Evolutionary conservation across 371 early-diverging fungal species (phyloP), one percentile per base, ranked within the genome.

Genomic region (Gilbertella persicaria): DNA sequence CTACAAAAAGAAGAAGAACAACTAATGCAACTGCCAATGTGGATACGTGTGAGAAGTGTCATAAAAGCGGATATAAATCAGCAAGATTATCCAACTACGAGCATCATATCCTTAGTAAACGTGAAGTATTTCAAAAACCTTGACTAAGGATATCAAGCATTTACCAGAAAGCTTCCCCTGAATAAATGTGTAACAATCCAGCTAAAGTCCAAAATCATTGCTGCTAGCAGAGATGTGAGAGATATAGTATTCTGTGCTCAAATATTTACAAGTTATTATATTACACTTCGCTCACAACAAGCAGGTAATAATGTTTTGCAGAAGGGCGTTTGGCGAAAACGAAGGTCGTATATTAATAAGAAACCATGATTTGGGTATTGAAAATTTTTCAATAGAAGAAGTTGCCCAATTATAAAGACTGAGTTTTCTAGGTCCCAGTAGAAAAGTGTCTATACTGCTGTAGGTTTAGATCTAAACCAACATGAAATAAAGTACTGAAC

Each of bases 191-290:
- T 33, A 17, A 19, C 1, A 33, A 33, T 13, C 6, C 16, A 16
- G 17, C 35, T 46, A 20, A 46, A 46, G 21, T 21, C 46, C 0
- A 33, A 20, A 5, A 46, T 33, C 8, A 20, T 46, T 8, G 19
- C 46, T 46, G 46, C 46, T 33, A 29, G 46, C 35, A 9, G 21
- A 33, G 46, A 46, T 33, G 35, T 46, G 21, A 29, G 46, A 46
- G 17, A 35, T 20, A 46, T 46, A 20, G 35, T 35, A 35, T 3
- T 46, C 13, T 17, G 46, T 33, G 30, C 46, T 3, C 35, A 35
- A 10, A 5, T 46, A 33, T 46, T 46, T 33, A 21, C 14, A 17
- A 46, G 19, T 35, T 46, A 33, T 20, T 46, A 33, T 33, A 46
- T 33, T 6, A 45, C 29, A 9, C 45, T 45, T 45, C 46, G 21